Evolutionary conservation across 352 stramenopile species (phyloP).

Genomic region (Globisporangium paddicum): DNA sequence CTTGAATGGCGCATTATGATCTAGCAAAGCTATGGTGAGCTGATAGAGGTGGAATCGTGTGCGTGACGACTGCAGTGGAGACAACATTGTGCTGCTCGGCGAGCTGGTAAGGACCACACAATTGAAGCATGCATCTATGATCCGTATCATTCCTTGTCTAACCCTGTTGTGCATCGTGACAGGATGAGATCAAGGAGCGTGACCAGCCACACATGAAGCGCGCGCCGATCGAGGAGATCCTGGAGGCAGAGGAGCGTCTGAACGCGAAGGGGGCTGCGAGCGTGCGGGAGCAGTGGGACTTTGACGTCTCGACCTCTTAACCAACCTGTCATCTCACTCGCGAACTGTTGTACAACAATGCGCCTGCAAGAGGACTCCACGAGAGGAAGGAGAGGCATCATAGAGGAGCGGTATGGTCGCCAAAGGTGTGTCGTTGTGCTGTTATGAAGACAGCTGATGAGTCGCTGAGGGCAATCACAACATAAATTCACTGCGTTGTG

Average conservation of each 20-base stretch:
- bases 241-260: conserved; percentile 74
- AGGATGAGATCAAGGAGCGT: conserved; percentile 81
- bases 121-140: not conserved
- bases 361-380: not conserved
- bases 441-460: not conserved
- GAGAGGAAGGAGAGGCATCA: not conserved
- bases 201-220: conserved; percentile 81
- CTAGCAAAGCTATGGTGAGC: not conserved
- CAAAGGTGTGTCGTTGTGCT: not conserved
- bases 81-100: conserved; percentile 86
- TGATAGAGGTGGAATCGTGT: not conserved
- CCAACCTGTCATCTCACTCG: not conserved
- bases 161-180: not conserved
- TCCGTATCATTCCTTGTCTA: not conserved
- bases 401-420: not conserved
- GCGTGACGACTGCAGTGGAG: conserved; percentile 34
- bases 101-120: conserved; percentile 50
- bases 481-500: not conserved
- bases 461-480: not conserved
- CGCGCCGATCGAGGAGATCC: conserved; percentile 68
- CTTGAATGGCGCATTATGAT: not conserved
- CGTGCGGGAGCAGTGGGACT: conserved; percentile 83
- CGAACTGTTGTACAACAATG: not conserved
- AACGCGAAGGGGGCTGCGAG: conserved; percentile 59
- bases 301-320: conserved; percentile 43